Percentiles rank a stretch among this genome's conserved stretches.
Evolutionary conservation across 1,139 yeast genomes (phyloP).

Genomic region (Pichia sp.): DNA sequence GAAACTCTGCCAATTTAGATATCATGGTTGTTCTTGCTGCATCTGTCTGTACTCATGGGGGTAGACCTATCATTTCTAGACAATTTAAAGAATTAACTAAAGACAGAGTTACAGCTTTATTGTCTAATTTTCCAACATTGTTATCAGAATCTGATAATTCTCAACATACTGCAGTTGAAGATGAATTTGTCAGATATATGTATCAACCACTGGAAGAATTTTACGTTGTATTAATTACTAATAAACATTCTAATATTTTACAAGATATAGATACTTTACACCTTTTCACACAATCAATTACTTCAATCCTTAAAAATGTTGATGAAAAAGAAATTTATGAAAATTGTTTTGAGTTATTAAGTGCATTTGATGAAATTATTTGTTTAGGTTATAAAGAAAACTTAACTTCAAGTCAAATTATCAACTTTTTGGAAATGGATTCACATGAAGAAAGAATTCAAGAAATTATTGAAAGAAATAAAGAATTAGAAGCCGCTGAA

Average conservation of each 20-base stretch:
- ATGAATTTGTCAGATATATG: conserved; percentile 85
- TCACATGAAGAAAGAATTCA: conserved; percentile 98
- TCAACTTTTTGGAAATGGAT: conserved; percentile 93
- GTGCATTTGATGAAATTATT: conserved; percentile 92
- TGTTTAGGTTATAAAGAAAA: conserved; percentile 89
- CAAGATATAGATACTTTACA: conserved; percentile 94
- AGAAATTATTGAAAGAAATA: conserved; percentile 94
- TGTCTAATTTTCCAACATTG: conserved; percentile 82
- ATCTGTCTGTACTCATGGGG: conserved; percentile 90
- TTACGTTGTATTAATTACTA: conserved; percentile 86
- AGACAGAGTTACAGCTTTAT: conserved; percentile 79
- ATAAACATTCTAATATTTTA: conserved; percentile 83
- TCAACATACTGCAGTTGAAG: conserved; percentile 94
- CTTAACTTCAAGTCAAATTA: conserved; percentile 74
- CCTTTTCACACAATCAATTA: conserved; percentile 74
- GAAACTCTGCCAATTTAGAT: no score
- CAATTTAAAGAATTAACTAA: conserved; percentile 84
- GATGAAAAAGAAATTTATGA: conserved; percentile 83
- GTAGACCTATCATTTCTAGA: conserved; percentile 87
- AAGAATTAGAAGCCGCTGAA: conserved; percentile 94
- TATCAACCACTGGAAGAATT: conserved; percentile 95
- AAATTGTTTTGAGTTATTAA: conserved; percentile 79
- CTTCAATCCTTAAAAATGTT: conserved; percentile 62
- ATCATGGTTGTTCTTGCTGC: conserved; percentile 47
- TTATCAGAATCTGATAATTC: conserved; percentile 60